Percentiles rank a stretch among this genome's conserved stretches.
phyloP scores from a whole-genome alignment of 352 stramenopile species.

The Phytophthora fragariae region DNA sequence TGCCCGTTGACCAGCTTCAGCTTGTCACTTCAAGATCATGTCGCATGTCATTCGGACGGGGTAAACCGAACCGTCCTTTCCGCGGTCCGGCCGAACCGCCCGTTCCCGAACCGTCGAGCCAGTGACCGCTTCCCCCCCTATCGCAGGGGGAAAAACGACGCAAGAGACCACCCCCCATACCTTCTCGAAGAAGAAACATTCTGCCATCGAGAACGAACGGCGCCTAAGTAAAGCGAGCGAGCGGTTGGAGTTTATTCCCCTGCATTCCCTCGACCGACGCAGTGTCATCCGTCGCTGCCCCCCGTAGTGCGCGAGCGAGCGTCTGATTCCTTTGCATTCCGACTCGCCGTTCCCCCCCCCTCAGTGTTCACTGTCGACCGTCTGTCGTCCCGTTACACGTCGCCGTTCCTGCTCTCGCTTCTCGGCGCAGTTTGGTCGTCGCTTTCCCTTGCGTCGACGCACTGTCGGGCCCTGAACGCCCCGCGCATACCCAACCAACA shows the following conservation, averaged over 20 bases:
- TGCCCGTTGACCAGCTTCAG: background rate
- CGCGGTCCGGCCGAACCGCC: conserved; percentile 35
- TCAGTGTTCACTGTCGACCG: conserved; percentile 8
- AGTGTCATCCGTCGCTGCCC: background rate
- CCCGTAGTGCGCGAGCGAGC: background rate
- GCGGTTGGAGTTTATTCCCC: conserved; percentile 13
- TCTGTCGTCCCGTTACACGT: conserved; percentile 22
- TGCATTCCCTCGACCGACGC: conserved; percentile 8
- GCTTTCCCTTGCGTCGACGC: conserved; percentile 13
- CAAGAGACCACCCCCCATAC: conserved; percentile 24
- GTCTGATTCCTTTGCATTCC: conserved; percentile 38
- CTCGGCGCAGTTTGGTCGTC: conserved; percentile 17
- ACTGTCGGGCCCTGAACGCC: conserved; percentile 7
- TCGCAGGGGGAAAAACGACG: conserved; percentile 18
- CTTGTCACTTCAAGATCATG: too few relatives aligned
- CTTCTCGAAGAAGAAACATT: conserved; percentile 36
- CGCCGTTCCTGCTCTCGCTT: conserved; percentile 18
- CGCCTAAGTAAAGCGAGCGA: conserved; percentile 23
- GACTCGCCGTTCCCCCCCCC: conserved; percentile 21
- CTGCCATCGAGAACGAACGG: conserved; percentile 5
- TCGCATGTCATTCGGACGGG: conserved; percentile 17
- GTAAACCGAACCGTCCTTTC: conserved; percentile 35
- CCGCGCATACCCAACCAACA: conserved; percentile 22
- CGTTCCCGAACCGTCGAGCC: conserved; percentile 35
- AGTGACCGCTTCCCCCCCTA: conserved; percentile 19